Evolutionary conservation across 345 rosid genomes (phyloP), one percentile per base, ranked within the genome.

Genomic region (Citrus unshiu): DNA sequence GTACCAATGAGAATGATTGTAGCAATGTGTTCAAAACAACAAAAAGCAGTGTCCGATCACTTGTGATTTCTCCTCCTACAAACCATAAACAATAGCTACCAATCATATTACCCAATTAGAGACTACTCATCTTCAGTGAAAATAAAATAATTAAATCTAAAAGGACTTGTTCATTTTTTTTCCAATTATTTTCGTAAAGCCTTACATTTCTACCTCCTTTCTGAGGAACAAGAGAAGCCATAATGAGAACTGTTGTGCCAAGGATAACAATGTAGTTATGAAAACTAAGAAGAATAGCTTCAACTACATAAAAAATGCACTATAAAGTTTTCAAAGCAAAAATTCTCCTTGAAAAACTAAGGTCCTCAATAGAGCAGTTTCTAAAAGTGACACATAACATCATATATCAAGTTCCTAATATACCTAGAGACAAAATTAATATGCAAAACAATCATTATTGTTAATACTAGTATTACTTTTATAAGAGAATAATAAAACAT

Each of bases 141-240:
- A 58, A 22, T 76, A 63, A 57, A 72, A 43, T 22, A 18, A 51
- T 6, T 34, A 60, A 60, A 68, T 69, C 35, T 63, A 43, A 40
- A 54, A 61, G 66, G 51, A 72, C 32, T 25, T 27, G 2, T 73
- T 68, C 25, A 68, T 13, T 58, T 74, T 32, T 3, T 32, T 71
- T 60, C 12, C 4, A 43, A 3, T 10, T 10, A n/a, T 16, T 51
- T 51, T 13, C 7, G 18, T 7, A 59, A 18, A 18, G 81, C 6
- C 93, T 89, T 90, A 97, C 99, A 84, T 93, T 93, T 87, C 97
- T 91, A 79, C 99, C 98, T 71, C 99, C 98, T 98, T 94, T 97
- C 81, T 93, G 98, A 5, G 99, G 99, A 78, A 96, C 99, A 51
- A 94, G 98, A 58, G 97, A 84, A 49, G 95, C 87, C 29, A 97